Evolutionary conservation across 2,329 filamentous ascomycete genomes (phyloP), one percentile per base, ranked within the genome.

Genomic region (Fusarium compactum): DNA sequence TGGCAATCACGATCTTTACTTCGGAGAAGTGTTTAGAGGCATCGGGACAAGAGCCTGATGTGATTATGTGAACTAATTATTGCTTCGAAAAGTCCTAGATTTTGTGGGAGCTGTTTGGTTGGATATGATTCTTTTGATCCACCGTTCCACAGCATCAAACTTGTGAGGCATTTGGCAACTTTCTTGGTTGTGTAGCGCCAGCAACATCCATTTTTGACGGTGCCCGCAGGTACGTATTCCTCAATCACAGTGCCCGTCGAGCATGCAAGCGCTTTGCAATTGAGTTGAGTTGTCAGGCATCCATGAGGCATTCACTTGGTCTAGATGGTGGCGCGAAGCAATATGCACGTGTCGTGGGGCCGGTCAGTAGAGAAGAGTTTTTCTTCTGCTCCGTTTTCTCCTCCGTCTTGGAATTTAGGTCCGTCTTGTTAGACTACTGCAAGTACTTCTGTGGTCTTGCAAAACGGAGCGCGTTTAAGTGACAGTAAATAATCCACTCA

Each of bases 281-380:
- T 46, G 41, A 34, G 22, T 18, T 43, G 46, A 45, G 40, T 43
- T 53, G 52, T 70, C 58, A 65, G 67, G 58, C 61, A 72, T 27
- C 52, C 45, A 67, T 54, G 44, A 50, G 53, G 53, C 55, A 57
- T 29, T 52, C 50, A 51, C 20, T 18, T 34, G 38, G 25, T 18
- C 43, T 60, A 22, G 46, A 60, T 60, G 25, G 67, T 64, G 67
- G 67, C 67, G 62, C 40, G 65, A 66, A 65, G 29, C 45, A 52
- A 65, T 41, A 46, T 65, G 61, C 61, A 59, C 22, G 41, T 43
- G 55, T 64, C 54, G 63, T 50, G 48, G 52, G 56, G 44, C 57
- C 43, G 41, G 34, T 38, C 46, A 45, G 25, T 53, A 12, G 14
- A 41, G 66, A 72, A 74, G 71, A 74, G 69, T 74, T 74, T 74